These are phyloP conservation scores for Calocybe indica DNA, from an alignment of 768 basidiomycete genomes.

Conservation along the genomic window DNA sequence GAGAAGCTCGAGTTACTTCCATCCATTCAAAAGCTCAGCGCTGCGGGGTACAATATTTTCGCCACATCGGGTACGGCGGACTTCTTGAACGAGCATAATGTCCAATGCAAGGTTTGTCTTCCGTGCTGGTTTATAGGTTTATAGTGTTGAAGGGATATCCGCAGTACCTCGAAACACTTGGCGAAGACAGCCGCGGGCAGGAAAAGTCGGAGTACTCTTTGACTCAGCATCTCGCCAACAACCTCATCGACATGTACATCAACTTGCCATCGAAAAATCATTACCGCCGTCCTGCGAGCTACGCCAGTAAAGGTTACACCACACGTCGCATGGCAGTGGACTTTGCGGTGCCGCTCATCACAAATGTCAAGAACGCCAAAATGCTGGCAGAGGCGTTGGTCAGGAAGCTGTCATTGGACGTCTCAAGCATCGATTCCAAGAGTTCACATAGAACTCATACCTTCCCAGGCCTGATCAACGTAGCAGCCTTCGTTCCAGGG, in stretches of 20 bases:
- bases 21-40: conserved; percentile 90
- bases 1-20: conserved; percentile 97
- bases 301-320: conserved; percentile 93
- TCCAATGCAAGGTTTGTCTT: conserved; percentile 80
- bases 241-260: conserved; percentile 99
- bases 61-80: conserved; percentile 97
- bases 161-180: conserved; percentile 86
- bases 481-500: conserved; percentile 79
- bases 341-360: conserved; percentile 94
- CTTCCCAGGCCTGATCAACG: conserved; percentile 89
- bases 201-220: conserved; percentile 98
- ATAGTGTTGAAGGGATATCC: background rate
- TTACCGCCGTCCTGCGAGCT: conserved; percentile 94
- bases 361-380: conserved; percentile 98
- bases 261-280: conserved; percentile 98
- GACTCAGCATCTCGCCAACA: conserved; percentile 93
- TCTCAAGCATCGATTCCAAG: conserved; percentile 90
- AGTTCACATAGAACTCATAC: conserved; percentile 85
- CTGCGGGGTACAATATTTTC: conserved; percentile 92
- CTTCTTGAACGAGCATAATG: conserved; percentile 94
- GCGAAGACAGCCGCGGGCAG: conserved; percentile 62
- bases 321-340: conserved; percentile 99
- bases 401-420: conserved; percentile 84
- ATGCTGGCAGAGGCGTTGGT: conserved; percentile 90
- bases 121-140: background rate